Evolutionary conservation across 1,139 yeast species (phyloP).

Genomic region (Blastobotrys illinoisensis): DNA sequence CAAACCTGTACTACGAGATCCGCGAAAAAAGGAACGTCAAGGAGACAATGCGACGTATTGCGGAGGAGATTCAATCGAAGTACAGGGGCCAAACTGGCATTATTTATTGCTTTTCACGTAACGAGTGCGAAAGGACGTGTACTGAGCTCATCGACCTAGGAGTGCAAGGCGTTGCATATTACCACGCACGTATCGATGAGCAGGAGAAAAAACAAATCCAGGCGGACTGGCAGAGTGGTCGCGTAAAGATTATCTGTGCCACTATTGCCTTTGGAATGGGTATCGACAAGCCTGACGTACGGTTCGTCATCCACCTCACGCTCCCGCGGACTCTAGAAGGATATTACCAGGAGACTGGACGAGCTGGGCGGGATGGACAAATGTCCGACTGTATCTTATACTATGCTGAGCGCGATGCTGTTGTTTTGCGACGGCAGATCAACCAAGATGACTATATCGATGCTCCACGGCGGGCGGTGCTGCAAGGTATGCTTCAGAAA

Average conservation of each 20-base stretch:
- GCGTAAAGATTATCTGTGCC: conserved; percentile 78
- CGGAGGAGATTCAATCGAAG: conserved; percentile 46
- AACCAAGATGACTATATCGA: conserved; percentile 68
- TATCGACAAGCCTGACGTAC: conserved; percentile 90
- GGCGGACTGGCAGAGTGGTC: conserved; percentile 71
- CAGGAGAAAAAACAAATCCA: conserved; percentile 70
- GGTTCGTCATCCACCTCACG: conserved; percentile 86
- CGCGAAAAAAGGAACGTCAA: conserved; percentile 54
- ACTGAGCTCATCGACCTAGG: conserved; percentile 59
- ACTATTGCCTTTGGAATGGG: conserved; percentile 99
- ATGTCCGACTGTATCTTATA: conserved; percentile 77
- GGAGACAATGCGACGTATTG: conserved; percentile 49
- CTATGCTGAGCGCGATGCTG: conserved; percentile 63
- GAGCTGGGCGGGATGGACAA: conserved; percentile 95
- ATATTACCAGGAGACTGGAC: conserved; percentile 96
- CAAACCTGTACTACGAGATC: conserved; percentile 78
- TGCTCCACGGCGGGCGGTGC: conserved; percentile 64
- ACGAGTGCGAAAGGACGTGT: conserved; percentile 80
- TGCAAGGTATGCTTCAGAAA: conserved; percentile 68
- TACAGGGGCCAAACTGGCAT: conserved; percentile 72
- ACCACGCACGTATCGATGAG: conserved; percentile 91
- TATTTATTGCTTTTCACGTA: conserved; percentile 87
- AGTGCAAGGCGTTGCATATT: conserved; percentile 36
- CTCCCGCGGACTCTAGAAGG: conserved; percentile 91
- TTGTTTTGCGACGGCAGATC: conserved; percentile 64